Percentiles rank a stretch among this genome's conserved stretches.
phyloP scores from a whole-genome alignment of 2,329 filamentous ascomycete species.

The Eurotiales sp. region DNA sequence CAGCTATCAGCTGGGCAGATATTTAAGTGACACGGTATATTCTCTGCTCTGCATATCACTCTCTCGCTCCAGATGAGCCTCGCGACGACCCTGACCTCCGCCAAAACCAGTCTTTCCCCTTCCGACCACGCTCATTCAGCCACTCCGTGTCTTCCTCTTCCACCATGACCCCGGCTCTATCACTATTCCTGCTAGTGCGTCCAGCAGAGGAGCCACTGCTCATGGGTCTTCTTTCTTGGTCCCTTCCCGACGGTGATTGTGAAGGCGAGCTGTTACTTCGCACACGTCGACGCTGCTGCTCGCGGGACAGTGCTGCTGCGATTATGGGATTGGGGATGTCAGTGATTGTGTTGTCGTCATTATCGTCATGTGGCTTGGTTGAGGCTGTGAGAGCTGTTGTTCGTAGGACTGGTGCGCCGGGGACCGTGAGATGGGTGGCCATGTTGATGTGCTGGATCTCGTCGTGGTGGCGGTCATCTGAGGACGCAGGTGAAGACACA shows the following conservation, averaged over 20 bases:
- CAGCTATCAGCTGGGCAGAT: too few species aligned
- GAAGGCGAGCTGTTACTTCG: constrained; percentile 9
- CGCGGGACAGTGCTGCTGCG: constrained; percentile 5
- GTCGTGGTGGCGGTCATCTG: background rate
- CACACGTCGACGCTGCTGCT: constrained; percentile 1
- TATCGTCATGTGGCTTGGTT: background rate
- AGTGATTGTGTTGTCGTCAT: background rate
- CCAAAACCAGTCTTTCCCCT: constrained; percentile 22
- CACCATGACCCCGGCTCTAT: constrained; percentile 17
- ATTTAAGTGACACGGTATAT: too few species aligned
- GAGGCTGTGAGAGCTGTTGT: background rate
- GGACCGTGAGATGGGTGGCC: constrained; percentile 12
- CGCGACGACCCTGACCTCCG: background rate
- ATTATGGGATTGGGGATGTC: constrained; percentile 8
- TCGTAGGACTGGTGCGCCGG: background rate
- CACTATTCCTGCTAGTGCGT: constrained; percentile 14
- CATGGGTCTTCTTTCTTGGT: background rate
- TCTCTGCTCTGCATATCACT: too few species aligned
- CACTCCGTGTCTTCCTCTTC: constrained; percentile 25
- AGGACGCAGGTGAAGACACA: background rate
- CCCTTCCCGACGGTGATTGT: background rate
- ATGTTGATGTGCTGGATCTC: background rate
- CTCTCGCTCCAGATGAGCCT: constrained; percentile 1
- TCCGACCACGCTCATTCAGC: constrained; percentile 20
- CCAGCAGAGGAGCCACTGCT: constrained; percentile 18